Conservation (phyloP, 495 filamentous ascomycete species). For the Neurospora sp. region DNA sequence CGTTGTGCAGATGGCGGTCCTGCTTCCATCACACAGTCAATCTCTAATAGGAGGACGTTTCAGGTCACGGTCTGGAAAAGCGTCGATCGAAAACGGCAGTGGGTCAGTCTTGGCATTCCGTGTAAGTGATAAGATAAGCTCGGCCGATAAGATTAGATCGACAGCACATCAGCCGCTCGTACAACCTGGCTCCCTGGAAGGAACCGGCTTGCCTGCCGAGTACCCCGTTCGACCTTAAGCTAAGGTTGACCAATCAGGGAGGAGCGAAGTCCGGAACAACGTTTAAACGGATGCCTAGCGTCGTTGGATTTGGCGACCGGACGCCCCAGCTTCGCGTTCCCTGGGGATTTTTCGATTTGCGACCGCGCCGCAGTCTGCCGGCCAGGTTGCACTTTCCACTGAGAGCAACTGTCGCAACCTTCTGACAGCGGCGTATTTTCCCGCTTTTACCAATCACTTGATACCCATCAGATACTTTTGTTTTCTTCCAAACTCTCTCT, state of each 20-base stretch:
- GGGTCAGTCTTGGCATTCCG: not conserved
- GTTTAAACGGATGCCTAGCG: conserved; percentile 20
- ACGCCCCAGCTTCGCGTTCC: conserved; percentile 14
- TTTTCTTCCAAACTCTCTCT: not conserved
- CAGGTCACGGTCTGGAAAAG: not conserved
- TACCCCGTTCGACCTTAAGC: not conserved
- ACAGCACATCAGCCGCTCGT: not conserved
- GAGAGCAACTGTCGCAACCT: not conserved
- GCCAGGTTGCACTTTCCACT: not conserved
- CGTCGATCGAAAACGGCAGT: not conserved
- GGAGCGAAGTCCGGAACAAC: conserved; percentile 2
- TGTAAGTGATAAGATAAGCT: conserved; percentile 5
- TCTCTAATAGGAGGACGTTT: not conserved
- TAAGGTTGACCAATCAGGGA: not conserved
- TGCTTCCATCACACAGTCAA: not conserved
- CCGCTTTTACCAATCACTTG: not conserved
- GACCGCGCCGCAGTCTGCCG: conserved; percentile 4
- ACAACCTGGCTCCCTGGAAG: too few species aligned
- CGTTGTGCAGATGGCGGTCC: not conserved
- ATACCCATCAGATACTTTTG: not conserved
- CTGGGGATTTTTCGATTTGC: conserved; percentile 20
- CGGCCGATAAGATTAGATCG: conserved; percentile 1
- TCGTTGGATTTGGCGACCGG: conserved; percentile 20
- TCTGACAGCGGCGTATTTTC: not conserved
- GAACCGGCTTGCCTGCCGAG: not conserved